Evolutionary conservation across 106 monocot species (phyloP), one percentile per base, ranked within the genome.

Genomic region (Dioscorea dumetorum): DNA sequence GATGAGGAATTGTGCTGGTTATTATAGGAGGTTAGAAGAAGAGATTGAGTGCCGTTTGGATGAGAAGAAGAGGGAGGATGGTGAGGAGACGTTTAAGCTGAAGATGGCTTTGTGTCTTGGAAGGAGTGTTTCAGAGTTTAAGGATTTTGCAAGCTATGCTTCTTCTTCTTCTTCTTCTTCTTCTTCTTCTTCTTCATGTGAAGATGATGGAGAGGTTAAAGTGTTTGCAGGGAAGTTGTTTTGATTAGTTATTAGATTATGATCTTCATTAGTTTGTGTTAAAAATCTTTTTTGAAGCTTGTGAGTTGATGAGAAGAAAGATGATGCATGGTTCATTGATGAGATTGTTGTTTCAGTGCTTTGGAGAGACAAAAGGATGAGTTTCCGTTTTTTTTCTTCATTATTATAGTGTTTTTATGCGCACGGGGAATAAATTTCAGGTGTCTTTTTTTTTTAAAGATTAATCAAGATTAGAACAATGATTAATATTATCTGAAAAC

Each of bases 141-240:
- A 68, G 64, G 33, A 22, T 9, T 57, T 90, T 60, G 63, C 76
- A 24, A 51, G 54, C 0, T 83, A 79, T 70, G 60, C 83, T 20
- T 61, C 79, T 33, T 41, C 41, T 41, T 41, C 10, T 41, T 41
- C 41, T 41, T 28, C 28, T 28, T n/a, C n/a, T n/a, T n/a, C n/a
- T n/a, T 34, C 34, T 34, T 34, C 4, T 34, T 34, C 34, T 4
- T 60, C 79, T 12, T 64, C 70, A 1, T 51, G 64, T 11, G 49
- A 48, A 49, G 77, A 71, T 5, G 71, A 71, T 5, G 71, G 64
- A 23, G 87, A 74, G 3, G 69, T 84, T 0, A 23, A 66, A 19
- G 85, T 81, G 49, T 90, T 82, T 73, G 94, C 94, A 0, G 87
- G 94, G 24, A 94, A 87, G 60, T 60, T 94, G 22, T 84, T 90